Evolutionary conservation across 352 stramenopile genomes (phyloP).

Genomic region (Phytophthora gonapodyides): DNA sequence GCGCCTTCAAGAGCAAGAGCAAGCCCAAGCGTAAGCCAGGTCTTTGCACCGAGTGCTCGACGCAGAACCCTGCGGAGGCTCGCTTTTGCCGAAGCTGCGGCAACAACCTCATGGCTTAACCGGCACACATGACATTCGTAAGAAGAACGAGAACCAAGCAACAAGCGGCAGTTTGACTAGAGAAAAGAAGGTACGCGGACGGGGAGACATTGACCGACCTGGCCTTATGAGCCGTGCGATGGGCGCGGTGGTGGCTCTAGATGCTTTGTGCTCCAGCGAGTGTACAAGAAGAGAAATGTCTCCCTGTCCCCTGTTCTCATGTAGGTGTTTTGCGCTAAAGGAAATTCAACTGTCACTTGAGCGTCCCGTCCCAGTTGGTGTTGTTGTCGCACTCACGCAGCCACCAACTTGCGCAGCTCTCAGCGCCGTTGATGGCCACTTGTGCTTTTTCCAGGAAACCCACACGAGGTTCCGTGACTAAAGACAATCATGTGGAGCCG

Average conservation of each 20-base stretch:
- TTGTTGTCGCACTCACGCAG: constrained; percentile 5
- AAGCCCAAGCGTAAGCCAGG: constrained; percentile 46
- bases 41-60: constrained; percentile 71
- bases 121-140: constrained; percentile 1
- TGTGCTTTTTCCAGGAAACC: constrained; percentile 5
- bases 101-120: constrained; percentile 70
- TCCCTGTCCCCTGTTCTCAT: constrained; percentile 20
- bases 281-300: constrained; percentile 24
- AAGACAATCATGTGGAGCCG: constrained; percentile 20
- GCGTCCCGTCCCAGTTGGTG: constrained; percentile 19
- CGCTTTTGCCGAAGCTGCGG: constrained; percentile 83
- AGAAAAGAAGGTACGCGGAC: constrained; percentile 26
- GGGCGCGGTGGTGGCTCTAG: constrained; percentile 27
- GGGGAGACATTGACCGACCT: constrained; percentile 20
- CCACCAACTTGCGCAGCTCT: not conserved
- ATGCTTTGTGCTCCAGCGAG: constrained; percentile 24
- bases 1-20: constrained; percentile 34
- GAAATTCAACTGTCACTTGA: constrained; percentile 39
- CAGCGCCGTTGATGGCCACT: constrained; percentile 14
- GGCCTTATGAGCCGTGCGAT: constrained; percentile 34
- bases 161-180: constrained; percentile 37
- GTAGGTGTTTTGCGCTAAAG: constrained; percentile 35
- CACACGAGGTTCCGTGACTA: not conserved
- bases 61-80: constrained; percentile 74
- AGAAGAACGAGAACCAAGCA: constrained; percentile 19